Percentiles rank a stretch among this genome's conserved stretches.
phyloP scores from a whole-genome alignment of 2,329 filamentous ascomycete genomes.

The Aspergillus caelatus region DNA sequence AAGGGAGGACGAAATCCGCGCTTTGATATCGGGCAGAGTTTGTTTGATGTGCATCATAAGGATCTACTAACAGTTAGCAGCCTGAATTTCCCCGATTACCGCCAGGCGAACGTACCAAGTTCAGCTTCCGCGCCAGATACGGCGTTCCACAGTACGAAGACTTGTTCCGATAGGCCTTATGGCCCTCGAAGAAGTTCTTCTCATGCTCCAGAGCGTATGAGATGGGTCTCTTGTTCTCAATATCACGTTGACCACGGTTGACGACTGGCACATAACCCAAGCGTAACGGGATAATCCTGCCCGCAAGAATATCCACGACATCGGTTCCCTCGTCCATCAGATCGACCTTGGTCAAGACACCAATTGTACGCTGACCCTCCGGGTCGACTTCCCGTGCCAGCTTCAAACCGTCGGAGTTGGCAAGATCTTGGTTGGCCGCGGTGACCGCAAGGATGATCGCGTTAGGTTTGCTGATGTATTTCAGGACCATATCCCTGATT shows the following conservation, averaged over 20 bases:
- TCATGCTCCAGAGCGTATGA: slow-evolving; percentile 88
- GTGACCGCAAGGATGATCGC: slow-evolving; percentile 97
- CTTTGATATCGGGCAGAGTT: slow-evolving; percentile 97
- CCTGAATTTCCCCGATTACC: slow-evolving; percentile 20
- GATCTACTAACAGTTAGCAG: slow-evolving; percentile 59
- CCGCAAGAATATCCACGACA: slow-evolving; percentile 96
- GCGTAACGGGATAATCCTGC: slow-evolving; percentile 91
- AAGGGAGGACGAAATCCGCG: slow-evolving; percentile 88
- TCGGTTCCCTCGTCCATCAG: slow-evolving; percentile 99
- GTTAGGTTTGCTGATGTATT: slow-evolving; percentile 98
- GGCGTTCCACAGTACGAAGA: slow-evolving; percentile 97
- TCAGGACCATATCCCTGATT: slow-evolving; percentile 96
- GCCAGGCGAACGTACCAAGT: slow-evolving; percentile 60
- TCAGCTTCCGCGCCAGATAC: slow-evolving; percentile 93
- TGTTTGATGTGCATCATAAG: slow-evolving; percentile 99
- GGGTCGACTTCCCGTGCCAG: slow-evolving; percentile 95
- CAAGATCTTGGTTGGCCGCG: slow-evolving; percentile 94
- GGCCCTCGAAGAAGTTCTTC: slow-evolving; percentile 96
- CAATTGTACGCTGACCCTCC: slow-evolving; percentile 95
- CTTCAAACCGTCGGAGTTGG: slow-evolving; percentile 97
- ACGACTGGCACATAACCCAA: slow-evolving; percentile 97
- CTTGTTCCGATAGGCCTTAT: slow-evolving; percentile 98
- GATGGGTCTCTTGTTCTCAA: slow-evolving; percentile 97
- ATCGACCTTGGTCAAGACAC: slow-evolving; percentile 97
- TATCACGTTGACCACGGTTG: slow-evolving; percentile 96